A percentile compares a stretch with the other conserved stretches of the same genome.
Evolutionary conservation across 306 rosid genomes (phyloP).

Genomic region (Pterocarpus santalinus): DNA sequence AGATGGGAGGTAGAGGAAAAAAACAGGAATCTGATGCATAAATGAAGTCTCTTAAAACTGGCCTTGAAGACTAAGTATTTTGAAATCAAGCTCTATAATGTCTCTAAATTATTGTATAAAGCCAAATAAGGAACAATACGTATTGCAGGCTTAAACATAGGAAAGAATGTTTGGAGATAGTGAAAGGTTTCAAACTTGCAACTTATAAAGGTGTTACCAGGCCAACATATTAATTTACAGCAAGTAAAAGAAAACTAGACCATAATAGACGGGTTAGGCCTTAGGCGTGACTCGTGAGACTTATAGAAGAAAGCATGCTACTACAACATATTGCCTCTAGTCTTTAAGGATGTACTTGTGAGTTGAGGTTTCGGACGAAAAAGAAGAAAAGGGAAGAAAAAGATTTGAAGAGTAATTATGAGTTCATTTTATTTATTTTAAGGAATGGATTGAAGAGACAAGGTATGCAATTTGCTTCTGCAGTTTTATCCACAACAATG

Average conservation of each 20-base stretch:
- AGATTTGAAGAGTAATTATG: no score
- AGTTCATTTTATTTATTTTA: no score
- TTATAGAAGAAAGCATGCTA: constrained; percentile 1
- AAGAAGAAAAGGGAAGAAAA: no score
- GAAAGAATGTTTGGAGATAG: not conserved
- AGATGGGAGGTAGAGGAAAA: not conserved
- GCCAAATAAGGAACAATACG: no score
- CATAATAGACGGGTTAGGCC: not conserved
- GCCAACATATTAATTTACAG: not conserved
- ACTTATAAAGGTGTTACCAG: not conserved
- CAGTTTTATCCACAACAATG: no score
- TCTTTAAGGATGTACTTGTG: not conserved
- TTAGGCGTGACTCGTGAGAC: not conserved
- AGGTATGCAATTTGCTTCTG: no score
- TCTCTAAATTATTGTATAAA: no score
- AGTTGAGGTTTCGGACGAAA: no score
- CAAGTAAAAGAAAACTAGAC: not conserved
- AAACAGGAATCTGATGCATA: not conserved
- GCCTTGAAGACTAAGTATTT: not conserved
- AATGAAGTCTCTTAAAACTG: not conserved
- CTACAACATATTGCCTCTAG: not conserved
- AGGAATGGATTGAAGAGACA: no score
- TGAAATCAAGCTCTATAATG: no score
- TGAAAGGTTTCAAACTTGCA: not conserved
- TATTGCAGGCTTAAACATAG: not conserved